Evolutionary conservation across 2,329 filamentous ascomycete genomes (phyloP).

Genomic region (Penicillium verrucosum): DNA sequence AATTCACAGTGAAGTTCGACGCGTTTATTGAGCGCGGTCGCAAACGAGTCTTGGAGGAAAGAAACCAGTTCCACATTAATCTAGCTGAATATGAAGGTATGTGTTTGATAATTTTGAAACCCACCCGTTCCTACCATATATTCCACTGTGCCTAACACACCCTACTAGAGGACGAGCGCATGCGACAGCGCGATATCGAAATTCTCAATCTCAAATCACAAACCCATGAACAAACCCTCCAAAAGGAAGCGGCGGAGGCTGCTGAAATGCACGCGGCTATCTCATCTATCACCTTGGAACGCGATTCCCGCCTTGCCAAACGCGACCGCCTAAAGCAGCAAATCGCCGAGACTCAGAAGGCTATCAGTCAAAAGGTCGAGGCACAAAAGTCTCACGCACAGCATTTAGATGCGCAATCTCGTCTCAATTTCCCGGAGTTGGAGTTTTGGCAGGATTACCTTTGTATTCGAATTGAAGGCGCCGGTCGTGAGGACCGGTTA

Average conservation of each 20-base stretch:
- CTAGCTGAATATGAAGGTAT: conserved; percentile 85
- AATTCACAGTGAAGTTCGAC: conserved; percentile 87
- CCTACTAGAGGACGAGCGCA: conserved; percentile 76
- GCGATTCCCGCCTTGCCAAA: conserved; percentile 53
- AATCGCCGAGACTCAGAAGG: conserved; percentile 50
- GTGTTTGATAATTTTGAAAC: background rate
- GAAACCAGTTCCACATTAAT: conserved; percentile 89
- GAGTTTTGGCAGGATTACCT: conserved; percentile 95
- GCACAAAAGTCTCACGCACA: conserved; percentile 55
- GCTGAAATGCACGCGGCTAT: conserved; percentile 62
- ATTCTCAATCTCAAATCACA: conserved; percentile 60
- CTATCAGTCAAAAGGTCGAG: conserved; percentile 45
- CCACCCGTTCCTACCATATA: background rate
- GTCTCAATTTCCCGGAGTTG: conserved; percentile 88
- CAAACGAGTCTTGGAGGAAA: conserved; percentile 85
- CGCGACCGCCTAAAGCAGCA: conserved; percentile 56
- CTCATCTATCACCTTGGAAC: conserved; percentile 53
- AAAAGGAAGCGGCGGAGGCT: conserved; percentile 60
- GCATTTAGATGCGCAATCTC: conserved; percentile 75
- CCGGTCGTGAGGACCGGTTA: conserved; percentile 75
- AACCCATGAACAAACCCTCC: conserved; percentile 54
- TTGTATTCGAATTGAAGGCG: conserved; percentile 84
- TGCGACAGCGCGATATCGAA: conserved; percentile 83
- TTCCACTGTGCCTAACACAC: conserved; percentile 1
- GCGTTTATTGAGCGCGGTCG: conserved; percentile 88